Evolutionary conservation across 2,329 filamentous ascomycete genomes (phyloP).

Genomic region (Sphaerostilbella broomeana): DNA sequence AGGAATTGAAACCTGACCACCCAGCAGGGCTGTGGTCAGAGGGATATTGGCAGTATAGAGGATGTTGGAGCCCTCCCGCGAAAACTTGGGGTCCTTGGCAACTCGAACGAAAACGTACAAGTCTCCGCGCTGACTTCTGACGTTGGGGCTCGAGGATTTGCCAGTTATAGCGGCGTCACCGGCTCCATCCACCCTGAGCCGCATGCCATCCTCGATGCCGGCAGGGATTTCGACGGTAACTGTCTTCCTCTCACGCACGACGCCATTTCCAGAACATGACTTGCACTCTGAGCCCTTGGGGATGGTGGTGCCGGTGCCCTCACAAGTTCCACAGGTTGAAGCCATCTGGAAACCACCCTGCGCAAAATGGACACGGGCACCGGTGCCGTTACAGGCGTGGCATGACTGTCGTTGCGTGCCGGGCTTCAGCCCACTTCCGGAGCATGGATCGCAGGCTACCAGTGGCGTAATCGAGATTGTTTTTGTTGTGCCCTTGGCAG

Average conservation of each 20-base stretch:
- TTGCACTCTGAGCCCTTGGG: conserved; percentile 77
- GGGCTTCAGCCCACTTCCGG: conserved; percentile 75
- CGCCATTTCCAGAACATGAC: conserved; percentile 75
- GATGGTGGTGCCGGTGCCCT: conserved; percentile 68
- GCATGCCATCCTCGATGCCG: conserved; percentile 95
- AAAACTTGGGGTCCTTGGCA: conserved; percentile 84
- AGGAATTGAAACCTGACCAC: conserved; percentile 82
- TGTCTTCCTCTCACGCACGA: conserved; percentile 73
- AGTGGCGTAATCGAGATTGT: conserved; percentile 82
- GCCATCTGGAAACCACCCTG: conserved; percentile 95
- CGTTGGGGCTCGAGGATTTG: conserved; percentile 54
- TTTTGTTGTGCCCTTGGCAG: conserved; percentile 83
- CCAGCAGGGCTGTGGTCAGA: conserved; percentile 84
- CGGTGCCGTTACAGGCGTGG: conserved; percentile 76
- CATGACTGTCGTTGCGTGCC: conserved; percentile 70
- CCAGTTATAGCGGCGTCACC: conserved; percentile 82
- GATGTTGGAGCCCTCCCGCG: conserved; percentile 79
- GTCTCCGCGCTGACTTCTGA: conserved; percentile 69
- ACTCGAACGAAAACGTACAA: conserved; percentile 88
- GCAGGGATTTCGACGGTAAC: conserved; percentile 88
- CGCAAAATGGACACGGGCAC: conserved; percentile 81
- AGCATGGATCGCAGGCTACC: conserved; percentile 73
- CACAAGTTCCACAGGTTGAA: conserved; percentile 76
- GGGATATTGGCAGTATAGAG: conserved; percentile 88
- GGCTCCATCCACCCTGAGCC: conserved; percentile 74